These are phyloP conservation scores for Ogataea degrootiae DNA, from an alignment of 805 yeast species.

Conservation along the genomic window DNA sequence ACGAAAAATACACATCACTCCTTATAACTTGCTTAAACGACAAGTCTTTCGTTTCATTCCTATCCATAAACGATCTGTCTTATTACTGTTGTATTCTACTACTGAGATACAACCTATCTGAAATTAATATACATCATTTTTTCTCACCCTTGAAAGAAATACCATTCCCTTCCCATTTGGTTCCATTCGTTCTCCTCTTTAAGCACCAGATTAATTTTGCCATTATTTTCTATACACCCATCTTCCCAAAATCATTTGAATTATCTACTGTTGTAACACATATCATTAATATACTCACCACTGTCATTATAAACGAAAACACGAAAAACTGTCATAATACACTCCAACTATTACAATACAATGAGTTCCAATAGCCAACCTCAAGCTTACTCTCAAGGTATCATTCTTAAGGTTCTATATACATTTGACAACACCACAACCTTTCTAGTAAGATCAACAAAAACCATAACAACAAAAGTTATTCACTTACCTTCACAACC, in stretches of 20 bases:
- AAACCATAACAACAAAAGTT: slow-evolving; percentile 34
- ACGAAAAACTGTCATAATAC: background rate
- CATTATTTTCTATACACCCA: background rate
- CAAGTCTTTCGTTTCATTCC: no score
- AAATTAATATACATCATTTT: no score
- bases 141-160: no score
- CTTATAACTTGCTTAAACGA: no score
- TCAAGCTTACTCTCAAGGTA: slow-evolving; percentile 22
- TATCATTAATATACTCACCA: background rate
- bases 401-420: slow-evolving; percentile 35
- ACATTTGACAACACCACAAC: slow-evolving; percentile 39
- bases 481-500: slow-evolving; percentile 38
- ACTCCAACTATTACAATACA: background rate
- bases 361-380: slow-evolving; percentile 19
- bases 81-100: no score
- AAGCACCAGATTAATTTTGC: no score
- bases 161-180: no score
- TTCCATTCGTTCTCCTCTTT: background rate
- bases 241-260: background rate
- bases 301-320: background rate
- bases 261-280: no score
- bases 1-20: no score
- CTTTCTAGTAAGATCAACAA: slow-evolving; percentile 36
- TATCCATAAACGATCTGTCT: no score
- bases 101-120: no score